Evolutionary conservation across 441 rosid genomes (phyloP), one percentile per base, ranked within the genome.

Genomic region (Pelargonium citronellum): DNA sequence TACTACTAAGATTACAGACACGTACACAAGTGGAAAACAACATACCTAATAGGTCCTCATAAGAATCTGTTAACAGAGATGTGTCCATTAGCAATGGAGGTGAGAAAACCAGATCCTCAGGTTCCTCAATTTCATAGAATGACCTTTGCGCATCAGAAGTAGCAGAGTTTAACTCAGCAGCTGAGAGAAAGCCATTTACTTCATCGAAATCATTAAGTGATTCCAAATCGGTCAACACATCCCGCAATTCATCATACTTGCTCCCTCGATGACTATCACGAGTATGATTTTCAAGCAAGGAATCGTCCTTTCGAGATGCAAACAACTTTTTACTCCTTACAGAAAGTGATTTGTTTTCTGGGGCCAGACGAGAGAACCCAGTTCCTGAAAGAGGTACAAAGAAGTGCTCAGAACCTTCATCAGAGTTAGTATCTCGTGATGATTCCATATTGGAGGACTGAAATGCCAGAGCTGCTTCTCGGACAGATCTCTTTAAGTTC

Each of bases 31-130:
- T 41, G 64, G 43, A 68, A 71, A 71, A 65, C 15, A 73, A 70
- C 83, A 73, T 87, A 95, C 99, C 99, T 22, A 95, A 87, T 71
- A 95, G 85, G 83, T 95, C 98, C 77, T 95, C 99, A 39, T 88
- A 92, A 37, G 92, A 60, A 79, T 91, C 98, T 3, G 87, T 79
- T 68, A 91, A 79, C 67, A 95, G 67, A 46, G 91, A 84, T 20
- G 91, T 75, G 69, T 95, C 98, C 89, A 91, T 83, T 47, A 95
- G 81, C 75, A 95, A 77, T 81, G 95, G 99, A 60, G 99, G 98
- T 8, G 99, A 95, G 75, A 91, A 89, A 68, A 88, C 98, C 84
- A 88, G 90, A 77, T 87, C 89, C 72, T 79, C 83, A 58, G 80
- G 69, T 74, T 87, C 97, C 65, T 88, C 92, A 70, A 85, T 74